Evolutionary conservation across 2,329 filamentous ascomycete species (phyloP).

Genomic region (Sporothrix brasiliensis): DNA sequence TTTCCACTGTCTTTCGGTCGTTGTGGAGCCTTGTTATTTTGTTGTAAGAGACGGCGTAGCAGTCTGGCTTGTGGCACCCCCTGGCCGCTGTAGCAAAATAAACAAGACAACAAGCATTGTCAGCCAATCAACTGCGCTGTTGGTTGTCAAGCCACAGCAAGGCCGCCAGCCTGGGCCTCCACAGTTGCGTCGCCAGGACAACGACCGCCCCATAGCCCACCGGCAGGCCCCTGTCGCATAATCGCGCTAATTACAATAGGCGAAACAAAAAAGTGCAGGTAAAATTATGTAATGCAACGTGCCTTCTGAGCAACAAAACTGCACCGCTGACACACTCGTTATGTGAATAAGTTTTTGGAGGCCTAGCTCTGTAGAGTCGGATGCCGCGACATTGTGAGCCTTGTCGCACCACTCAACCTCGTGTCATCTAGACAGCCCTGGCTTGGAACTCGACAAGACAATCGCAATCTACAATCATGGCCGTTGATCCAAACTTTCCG

Average conservation of each 20-base stretch:
- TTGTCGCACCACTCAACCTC: constrained; percentile 3
- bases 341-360: background rate
- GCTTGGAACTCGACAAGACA: background rate
- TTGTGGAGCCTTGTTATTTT: constrained; percentile 26
- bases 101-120: constrained; percentile 31
- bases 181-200: constrained; percentile 34
- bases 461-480: constrained; percentile 35
- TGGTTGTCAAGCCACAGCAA: constrained; percentile 31
- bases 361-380: background rate
- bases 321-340: constrained; percentile 17
- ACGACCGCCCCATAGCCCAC: constrained; percentile 27
- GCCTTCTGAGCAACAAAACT: background rate
- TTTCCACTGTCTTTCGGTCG: constrained; percentile 13
- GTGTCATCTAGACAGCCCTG: background rate
- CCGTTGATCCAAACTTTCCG: constrained; percentile 57
- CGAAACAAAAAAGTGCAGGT: background rate
- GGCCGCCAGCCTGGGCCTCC: constrained; percentile 9
- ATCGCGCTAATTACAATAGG: constrained; percentile 23
- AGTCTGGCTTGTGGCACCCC: constrained; percentile 22
- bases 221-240: constrained; percentile 23
- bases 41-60: constrained; percentile 28
- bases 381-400: too few relatives aligned
- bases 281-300: background rate
- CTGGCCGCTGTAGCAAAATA: constrained; percentile 27
- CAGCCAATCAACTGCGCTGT: constrained; percentile 32